Base-by-base conservation (phyloP, 768 basidiomycete species). In the Serendipita sp. region DNA sequence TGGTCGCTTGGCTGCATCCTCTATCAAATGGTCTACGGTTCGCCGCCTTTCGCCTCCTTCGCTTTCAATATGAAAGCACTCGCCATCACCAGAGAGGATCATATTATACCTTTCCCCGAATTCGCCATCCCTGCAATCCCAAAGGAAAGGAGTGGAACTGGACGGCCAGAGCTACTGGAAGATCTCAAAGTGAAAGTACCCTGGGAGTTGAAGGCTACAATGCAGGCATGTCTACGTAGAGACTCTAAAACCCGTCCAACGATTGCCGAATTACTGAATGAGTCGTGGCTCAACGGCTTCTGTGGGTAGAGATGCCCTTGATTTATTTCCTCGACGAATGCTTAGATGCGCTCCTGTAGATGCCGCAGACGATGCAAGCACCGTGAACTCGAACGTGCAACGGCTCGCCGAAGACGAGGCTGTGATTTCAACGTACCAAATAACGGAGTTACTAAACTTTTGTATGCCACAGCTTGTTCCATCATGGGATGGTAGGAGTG, bases 1-100 rank as follows among this genome's bases (percentile, higher is more conserved):
- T 99, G 95, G 95, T 96, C 93, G 2, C 78, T 99, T 1, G 95
- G 95, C 1, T 95, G 92, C 73, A 99, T 99, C 70, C 79, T 98
- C 36, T 97, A 99, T 75, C 95, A 99, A 71, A 97, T 99, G 92
- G 82, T 97, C 10, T 98, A 98, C 70, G 92, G 95, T 16, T 83
- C 84, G 18, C 88, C 92, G 0, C 95, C 95, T 1, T 99, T 98
- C 78, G 84, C 88, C 44, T 84, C 88, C 67, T 80, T 95, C 18
- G 81, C 83, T 3, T 80, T 93, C 43, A 83, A 82, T 58, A 86
- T 89, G 69, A 97, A 96, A 76, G 93, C 97, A 88, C 86, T 86
- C 68, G 88, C 88, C 5, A 99, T 99, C 69, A 90, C 91, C 8
- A 87, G 94, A 73, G 75, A 81, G 10, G 74, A 77, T 0, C 80